A percentile compares a stretch with the other conserved stretches of the same genome.
These are phyloP conservation scores for Fusarium keratoplasticum DNA, from an alignment of 2,329 filamentous ascomycete species.

Conservation along the genomic window DNA sequence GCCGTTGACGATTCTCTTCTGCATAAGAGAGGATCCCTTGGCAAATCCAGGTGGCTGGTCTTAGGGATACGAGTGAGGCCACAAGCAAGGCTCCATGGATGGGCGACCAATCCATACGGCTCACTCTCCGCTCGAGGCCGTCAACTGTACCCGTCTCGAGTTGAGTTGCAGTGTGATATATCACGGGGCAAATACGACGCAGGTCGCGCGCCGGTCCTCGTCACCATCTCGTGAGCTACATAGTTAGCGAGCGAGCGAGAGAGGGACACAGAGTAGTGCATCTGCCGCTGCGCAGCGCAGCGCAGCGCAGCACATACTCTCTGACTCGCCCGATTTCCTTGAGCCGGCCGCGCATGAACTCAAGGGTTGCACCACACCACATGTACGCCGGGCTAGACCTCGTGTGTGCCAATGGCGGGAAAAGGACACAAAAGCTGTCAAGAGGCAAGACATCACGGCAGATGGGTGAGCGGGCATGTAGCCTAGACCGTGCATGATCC, in stretches of 20 bases:
- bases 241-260: not conserved
- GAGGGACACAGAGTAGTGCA: conserved; percentile 17
- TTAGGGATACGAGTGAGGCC: conserved; percentile 18
- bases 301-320: not conserved
- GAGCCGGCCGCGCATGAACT: conserved; percentile 32
- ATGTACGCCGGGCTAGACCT: conserved; percentile 17
- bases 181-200: conserved; percentile 18
- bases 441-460: conserved; percentile 31
- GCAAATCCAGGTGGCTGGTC: conserved; percentile 26
- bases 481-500: conserved; percentile 36
- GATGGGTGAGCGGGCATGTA: conserved; percentile 20
- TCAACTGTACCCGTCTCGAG: conserved; percentile 9
- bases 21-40: conserved; percentile 29
- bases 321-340: conserved; percentile 23
- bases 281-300: not conserved
- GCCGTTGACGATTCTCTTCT: conserved; percentile 23
- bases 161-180: conserved; percentile 18
- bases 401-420: conserved; percentile 16
- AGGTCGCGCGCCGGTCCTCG: not conserved
- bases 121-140: not conserved
- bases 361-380: conserved; percentile 34
- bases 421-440: conserved; percentile 17
- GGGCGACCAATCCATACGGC: not conserved
- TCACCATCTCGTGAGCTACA: not conserved
- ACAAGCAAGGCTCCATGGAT: not conserved